Conservation (phyloP, 2,329 filamentous ascomycete species). For the Xylariomycetidae sp. region DNA sequence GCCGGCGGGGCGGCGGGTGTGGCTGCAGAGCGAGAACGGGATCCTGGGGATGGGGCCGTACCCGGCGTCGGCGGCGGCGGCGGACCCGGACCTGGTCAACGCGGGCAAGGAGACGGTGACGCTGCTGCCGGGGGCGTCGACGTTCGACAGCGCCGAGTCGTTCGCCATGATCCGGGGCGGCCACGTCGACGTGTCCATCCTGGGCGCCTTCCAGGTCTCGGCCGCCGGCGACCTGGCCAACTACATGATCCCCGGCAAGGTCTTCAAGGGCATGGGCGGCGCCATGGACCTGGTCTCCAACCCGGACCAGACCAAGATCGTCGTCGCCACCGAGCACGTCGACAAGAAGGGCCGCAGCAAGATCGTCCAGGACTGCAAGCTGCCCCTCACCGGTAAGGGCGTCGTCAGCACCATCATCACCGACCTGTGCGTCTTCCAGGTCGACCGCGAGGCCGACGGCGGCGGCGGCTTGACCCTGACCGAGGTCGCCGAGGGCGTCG, state of each 20-base stretch:
- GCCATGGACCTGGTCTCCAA: slow-evolving; percentile 70
- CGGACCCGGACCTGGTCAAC: slow-evolving; percentile 77
- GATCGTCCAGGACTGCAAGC: slow-evolving; percentile 56
- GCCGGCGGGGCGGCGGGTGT: slow-evolving; percentile 62
- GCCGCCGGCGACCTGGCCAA: slow-evolving; percentile 76
- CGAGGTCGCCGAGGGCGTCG: slow-evolving; percentile 63
- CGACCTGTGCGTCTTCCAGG: slow-evolving; percentile 67
- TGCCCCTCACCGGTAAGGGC: slow-evolving; percentile 60
- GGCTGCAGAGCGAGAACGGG: slow-evolving; percentile 83
- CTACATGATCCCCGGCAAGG: slow-evolving; percentile 86
- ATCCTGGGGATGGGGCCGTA: slow-evolving; percentile 80
- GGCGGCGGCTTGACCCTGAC: slow-evolving; percentile 60
- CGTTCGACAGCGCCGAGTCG: slow-evolving; percentile 74
- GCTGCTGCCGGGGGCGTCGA: slow-evolving; percentile 66
- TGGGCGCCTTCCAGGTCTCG: slow-evolving; percentile 76
- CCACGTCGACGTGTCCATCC: slow-evolving; percentile 76
- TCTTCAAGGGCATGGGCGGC: slow-evolving; percentile 82
- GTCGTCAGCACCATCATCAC: slow-evolving; percentile 70
- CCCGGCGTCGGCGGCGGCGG: slow-evolving; percentile 58
- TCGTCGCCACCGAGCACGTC: slow-evolving; percentile 64
- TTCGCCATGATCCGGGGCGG: slow-evolving; percentile 86
- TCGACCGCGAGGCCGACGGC: slow-evolving; percentile 54
- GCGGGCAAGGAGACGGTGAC: slow-evolving; percentile 86
- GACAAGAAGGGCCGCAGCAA: slow-evolving; percentile 64
- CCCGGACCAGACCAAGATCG: slow-evolving; percentile 65